A percentile compares a stretch with the other conserved stretches of the same genome.
These are phyloP conservation scores for Euptelea pleiosperma DNA, from an alignment of 164 flowering plant genomes.

Conservation along the genomic window DNA sequence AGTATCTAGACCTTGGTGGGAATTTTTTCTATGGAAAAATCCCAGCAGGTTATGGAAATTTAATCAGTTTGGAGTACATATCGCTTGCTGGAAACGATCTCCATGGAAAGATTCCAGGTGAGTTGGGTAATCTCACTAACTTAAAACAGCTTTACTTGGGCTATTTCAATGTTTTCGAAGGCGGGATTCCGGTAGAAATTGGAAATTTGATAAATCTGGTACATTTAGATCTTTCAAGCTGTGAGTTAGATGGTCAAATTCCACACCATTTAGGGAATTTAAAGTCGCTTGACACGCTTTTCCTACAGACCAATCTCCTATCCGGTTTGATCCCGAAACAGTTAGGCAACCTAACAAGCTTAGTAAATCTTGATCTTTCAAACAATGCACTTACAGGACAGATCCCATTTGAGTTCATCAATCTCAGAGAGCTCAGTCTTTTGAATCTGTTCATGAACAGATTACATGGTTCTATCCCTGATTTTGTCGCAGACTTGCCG, in stretches of 20 bases:
- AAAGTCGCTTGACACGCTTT: constrained; percentile 62
- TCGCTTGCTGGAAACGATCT: constrained; percentile 75
- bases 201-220: constrained; percentile 62
- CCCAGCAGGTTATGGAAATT: constrained; percentile 57
- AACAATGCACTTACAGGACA: constrained; percentile 75
- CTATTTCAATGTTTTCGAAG: constrained; percentile 68
- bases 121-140: constrained; percentile 75
- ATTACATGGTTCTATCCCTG: constrained; percentile 84
- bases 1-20: constrained; percentile 77
- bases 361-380: constrained; percentile 79
- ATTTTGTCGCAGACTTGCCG: constrained; percentile 62
- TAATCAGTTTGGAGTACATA: constrained; percentile 54
- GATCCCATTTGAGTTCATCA: constrained; percentile 65
- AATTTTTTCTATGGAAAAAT: constrained; percentile 75
- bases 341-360: constrained; percentile 64
- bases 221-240: constrained; percentile 61
- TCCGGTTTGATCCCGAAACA: constrained; percentile 68
- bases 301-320: constrained; percentile 56
- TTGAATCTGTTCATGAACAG: constrained; percentile 85
- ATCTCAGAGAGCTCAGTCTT: constrained; percentile 55
- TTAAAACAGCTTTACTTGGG: constrained; percentile 67
- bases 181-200: constrained; percentile 77
- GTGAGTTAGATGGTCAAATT: constrained; percentile 67
- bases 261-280: constrained; percentile 71
- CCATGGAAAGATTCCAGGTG: constrained; percentile 65